Percentiles rank a stretch among this genome's conserved stretches.
These are phyloP conservation scores for Scedosporium apiospermum DNA, from an alignment of 2,329 filamentous ascomycete genomes.

Conservation along the genomic window DNA sequence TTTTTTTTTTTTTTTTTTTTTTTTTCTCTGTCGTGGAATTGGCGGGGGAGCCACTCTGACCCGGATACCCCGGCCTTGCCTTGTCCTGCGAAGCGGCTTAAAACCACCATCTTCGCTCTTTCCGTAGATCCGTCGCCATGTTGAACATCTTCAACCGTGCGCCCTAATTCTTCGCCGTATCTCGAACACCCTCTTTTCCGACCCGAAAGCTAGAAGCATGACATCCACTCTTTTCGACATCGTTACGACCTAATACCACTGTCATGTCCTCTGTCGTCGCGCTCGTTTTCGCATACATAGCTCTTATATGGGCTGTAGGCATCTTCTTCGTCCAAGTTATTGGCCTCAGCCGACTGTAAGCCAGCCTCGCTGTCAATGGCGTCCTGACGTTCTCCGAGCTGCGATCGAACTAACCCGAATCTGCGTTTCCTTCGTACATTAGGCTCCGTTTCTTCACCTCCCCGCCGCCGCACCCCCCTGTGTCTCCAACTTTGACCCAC, in stretches of 20 bases:
- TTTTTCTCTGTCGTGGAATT: too few relatives aligned
- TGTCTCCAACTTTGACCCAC: slow-evolving; percentile 39
- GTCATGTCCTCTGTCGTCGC: not conserved
- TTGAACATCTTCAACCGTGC: not conserved
- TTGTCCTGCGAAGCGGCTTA: not conserved
- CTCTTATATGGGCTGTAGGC: slow-evolving; percentile 41
- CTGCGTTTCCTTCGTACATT: not conserved
- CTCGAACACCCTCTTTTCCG: not conserved
- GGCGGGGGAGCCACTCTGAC: too few relatives aligned
- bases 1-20: too few relatives aligned
- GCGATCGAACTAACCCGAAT: not conserved
- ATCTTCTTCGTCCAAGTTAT: slow-evolving; percentile 46
- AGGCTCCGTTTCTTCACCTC: slow-evolving; percentile 44
- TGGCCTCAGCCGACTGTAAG: slow-evolving; percentile 48
- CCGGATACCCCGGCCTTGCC: not conserved
- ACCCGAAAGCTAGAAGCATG: not conserved
- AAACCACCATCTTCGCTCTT: not conserved
- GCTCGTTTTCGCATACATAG: slow-evolving; percentile 27
- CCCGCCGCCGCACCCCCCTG: slow-evolving; percentile 31
- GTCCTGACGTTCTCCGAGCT: not conserved
- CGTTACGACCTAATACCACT: slow-evolving; percentile 12
- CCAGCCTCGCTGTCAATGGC: slow-evolving; percentile 1
- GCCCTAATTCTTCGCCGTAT: not conserved
- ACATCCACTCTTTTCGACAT: slow-evolving; percentile 20
- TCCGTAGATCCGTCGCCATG: not conserved